phyloP scores from a whole-genome alignment of 2,329 filamentous ascomycete species.

The Arthrobotrys sinensis region DNA sequence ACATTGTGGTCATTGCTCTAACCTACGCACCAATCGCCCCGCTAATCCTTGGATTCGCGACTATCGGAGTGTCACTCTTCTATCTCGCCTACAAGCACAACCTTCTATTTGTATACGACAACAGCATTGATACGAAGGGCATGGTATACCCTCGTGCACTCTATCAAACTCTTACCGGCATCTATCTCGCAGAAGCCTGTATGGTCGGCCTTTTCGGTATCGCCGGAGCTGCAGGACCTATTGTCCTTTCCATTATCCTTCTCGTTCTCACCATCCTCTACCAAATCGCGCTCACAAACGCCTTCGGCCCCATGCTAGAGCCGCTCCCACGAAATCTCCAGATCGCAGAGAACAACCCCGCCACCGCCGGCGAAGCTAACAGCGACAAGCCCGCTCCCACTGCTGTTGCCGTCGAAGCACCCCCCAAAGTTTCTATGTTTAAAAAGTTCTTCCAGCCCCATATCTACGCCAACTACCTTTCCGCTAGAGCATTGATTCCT shows the following conservation, averaged over 20 bases:
- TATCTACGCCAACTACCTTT: slow-evolving; percentile 79
- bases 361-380: slow-evolving; percentile 64
- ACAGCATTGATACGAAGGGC: slow-evolving; percentile 87
- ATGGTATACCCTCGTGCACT: slow-evolving; percentile 89
- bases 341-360: slow-evolving; percentile 72
- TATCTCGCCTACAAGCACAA: slow-evolving; percentile 94
- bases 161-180: slow-evolving; percentile 85
- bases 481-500: slow-evolving; percentile 79
- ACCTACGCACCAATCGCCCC: slow-evolving; percentile 90
- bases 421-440: slow-evolving; percentile 74
- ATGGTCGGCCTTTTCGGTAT: slow-evolving; percentile 88
- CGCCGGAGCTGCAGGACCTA: slow-evolving; percentile 76
- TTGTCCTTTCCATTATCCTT: slow-evolving; percentile 83
- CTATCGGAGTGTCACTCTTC: slow-evolving; percentile 82
- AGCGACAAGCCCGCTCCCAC: slow-evolving; percentile 65
- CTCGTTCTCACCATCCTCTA: slow-evolving; percentile 82
- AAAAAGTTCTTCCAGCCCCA: slow-evolving; percentile 83
- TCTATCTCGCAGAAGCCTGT: slow-evolving; percentile 86
- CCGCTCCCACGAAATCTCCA: slow-evolving; percentile 83
- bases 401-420: slow-evolving; percentile 66
- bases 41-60: slow-evolving; percentile 85
- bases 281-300: slow-evolving; percentile 80
- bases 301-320: slow-evolving; percentile 81
- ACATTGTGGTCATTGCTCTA: slow-evolving; percentile 85
- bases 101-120: slow-evolving; percentile 86